Conservation (phyloP, 1,284 basidiomycete genomes). For the Fistulinella staudtii region DNA sequence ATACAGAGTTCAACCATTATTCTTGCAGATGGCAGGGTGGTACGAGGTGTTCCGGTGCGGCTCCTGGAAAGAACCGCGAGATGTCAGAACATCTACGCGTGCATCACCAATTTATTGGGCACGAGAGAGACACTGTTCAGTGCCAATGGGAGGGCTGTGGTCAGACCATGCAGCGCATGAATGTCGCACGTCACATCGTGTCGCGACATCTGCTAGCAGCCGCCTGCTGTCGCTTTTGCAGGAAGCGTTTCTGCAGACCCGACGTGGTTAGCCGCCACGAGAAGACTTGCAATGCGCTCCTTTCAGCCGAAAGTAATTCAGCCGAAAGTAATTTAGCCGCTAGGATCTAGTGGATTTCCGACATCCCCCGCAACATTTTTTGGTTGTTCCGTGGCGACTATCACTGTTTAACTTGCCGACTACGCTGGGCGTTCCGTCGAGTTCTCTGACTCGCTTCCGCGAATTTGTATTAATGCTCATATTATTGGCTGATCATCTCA, state of each 20-base stretch:
- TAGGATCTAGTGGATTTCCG: conserved; percentile 3
- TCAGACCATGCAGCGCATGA: conserved; percentile 26
- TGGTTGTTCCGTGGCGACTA: not conserved
- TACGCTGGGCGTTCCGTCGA: conserved; percentile 2
- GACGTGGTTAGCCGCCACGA: conserved; percentile 29
- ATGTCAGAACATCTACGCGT: conserved; percentile 26
- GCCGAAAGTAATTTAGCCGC: not conserved
- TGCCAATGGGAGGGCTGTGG: conserved; percentile 25
- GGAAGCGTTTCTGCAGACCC: conserved; percentile 24
- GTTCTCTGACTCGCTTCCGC: conserved; percentile 3
- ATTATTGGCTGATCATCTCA: conserved; percentile 7
- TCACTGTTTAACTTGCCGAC: not conserved
- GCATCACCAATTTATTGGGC: conserved; percentile 21
- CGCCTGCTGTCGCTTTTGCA: conserved; percentile 23
- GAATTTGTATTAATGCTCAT: conserved; percentile 10
- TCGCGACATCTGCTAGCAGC: conserved; percentile 26
- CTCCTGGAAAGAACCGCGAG: conserved; percentile 28
- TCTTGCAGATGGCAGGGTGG: conserved; percentile 21
- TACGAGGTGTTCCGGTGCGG: conserved; percentile 20
- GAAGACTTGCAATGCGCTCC: conserved; percentile 11
- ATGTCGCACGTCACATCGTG: conserved; percentile 27
- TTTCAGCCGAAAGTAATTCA: not conserved
- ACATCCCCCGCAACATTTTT: not conserved
- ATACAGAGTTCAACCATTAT: conserved; percentile 9
- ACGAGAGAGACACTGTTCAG: conserved; percentile 22